Evolutionary conservation across 768 basidiomycete species (phyloP), one percentile per base, ranked within the genome.

Genomic region (Pulveroboletus sp.): DNA sequence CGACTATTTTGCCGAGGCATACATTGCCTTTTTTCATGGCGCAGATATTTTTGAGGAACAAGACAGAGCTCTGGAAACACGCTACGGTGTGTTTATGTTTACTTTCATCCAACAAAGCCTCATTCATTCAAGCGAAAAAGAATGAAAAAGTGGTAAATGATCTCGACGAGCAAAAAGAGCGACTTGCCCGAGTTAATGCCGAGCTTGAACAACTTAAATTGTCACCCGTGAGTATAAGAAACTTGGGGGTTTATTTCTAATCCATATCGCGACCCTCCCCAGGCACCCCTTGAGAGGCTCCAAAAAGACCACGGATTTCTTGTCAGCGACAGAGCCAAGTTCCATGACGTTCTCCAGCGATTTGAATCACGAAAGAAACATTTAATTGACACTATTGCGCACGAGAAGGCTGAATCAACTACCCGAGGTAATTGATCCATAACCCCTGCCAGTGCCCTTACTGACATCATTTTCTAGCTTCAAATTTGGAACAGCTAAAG

Each of bases 261-360:
- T 40, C 25, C 23, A 9, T 20, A 40, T 25, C 40, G 55, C 43
- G 47, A 12, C 17, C 33, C 31, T 44, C 33, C 17, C n/a, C 46
- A 85, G 84, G 76, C 84, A 11, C 84, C 84, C 16, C 71, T 87
- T 4, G 73, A 78, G 43, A 80, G 84, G 51, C 72, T 88, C 19
- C 74, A 81, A 60, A 77, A 79, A 33, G 77, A 80, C 36, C 80
- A 85, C 49, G 76, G 78, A 4, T 72, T 82, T 35, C 75, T 92
- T 40, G 79, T 79, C 52, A 76, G 76, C 20, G 93, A 97, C 64
- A 77, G 80, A 61, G 78, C 85, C 50, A 93, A 92, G 65, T 85
- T 90, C 54, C 81, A 84, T 57, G 82, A 83, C 51, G 85, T 87
- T 47, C 74, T 90, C 4, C 76, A 82, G 38, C 80, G 85, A 31